Evolutionary conservation across 345 rosid genomes (phyloP), one percentile per base, ranked within the genome.

Genomic region (Rhodamnia argentea): DNA sequence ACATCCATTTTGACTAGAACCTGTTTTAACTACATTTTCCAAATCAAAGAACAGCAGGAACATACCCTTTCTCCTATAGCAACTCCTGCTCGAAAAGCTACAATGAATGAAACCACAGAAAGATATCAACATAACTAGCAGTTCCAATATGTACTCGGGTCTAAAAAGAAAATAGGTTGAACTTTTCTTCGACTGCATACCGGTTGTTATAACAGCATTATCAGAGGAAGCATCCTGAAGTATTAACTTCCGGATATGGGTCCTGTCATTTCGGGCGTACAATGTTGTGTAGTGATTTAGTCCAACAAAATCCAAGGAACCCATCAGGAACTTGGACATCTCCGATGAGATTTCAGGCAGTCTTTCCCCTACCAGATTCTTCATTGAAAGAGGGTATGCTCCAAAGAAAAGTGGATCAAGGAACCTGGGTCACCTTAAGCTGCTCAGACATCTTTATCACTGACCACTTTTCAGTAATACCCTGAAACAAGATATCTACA

Each of bases 11-110:
- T 3, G 26, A 53, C 29, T 37, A 4, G 13, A 84, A 70, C 26
- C 56, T 54, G 51, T 22, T 47, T 59, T 86, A 74, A 20, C 26
- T 47, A 76, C 84, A 81, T 18, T 27, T 81, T 83, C 54, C 82
- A 74, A 37, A 37, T 7, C 29, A 81, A 81, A 58, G 75, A 87
- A 85, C 47, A 82, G 56, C 37, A 37, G 52, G 57, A 24, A 91
- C 98, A 53, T 95, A 95, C 98, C 89, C 76, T 92, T 92, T 96
- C 95, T 90, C 99, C 98, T 24, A 96, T 97, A 24, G 99, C 86
- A 85, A 90, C 91, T 86, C 96, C 95, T 56, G 90, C 90, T 40
- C 98, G 95, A 62, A 50, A 89, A 83, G 97, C 98, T 96, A 62
- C 90, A 91, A 75, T 64, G 22, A n/a, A 87, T 83, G 40, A 87